Base-by-base conservation (phyloP, 2,329 filamentous ascomycete species). In the Mycosphaerella arachidis region DNA sequence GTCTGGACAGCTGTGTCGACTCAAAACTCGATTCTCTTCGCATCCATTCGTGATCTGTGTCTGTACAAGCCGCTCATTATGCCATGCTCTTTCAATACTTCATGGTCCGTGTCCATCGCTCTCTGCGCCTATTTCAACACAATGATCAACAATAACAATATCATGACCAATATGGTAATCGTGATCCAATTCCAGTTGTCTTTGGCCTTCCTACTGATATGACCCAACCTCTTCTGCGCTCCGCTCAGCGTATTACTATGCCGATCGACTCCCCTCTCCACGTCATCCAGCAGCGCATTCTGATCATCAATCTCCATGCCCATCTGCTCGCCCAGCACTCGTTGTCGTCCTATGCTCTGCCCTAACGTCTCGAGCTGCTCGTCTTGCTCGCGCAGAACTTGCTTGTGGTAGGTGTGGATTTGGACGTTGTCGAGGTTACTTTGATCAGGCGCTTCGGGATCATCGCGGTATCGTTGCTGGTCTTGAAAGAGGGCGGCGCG, bases 251-350 rank as follows among this genome's bases (percentile, higher is more conserved):
- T 86, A 29, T 80, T 81, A 73, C 88, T 84, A 76, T 97, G 92
- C 59, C 92, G 80, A 73, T 96, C 92, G 7, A 92, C 89, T 20
- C 88, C 83, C 48, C 84, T 83, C 71, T 97, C 94, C 48, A 95
- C 86, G 69, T 96, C 93, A 73, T 97, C 93, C 31, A 99, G 81
- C 80, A 99, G 81, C 67, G 88, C 82, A 40, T 95, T 89, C 70
- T 99, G 94, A 67, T 86, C 88, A 69, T 97, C 94, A 37, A 99
- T 82, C 80, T 99, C 94, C 73, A 97, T 90, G 31, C 94, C 93
- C 70, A 99, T 97, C 78, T 94, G 91, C 79, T 97, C 95, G 72
- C 89, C 92, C 63, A 99, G 81, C 78, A 97, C 91, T 53, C 95
- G 83, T 79, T 97, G 94, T 43, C 94, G 85, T 4, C 90, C 84